Evolutionary conservation across 768 basidiomycete species (phyloP), one percentile per base, ranked within the genome.

Genomic region (Amanita rubescens): DNA sequence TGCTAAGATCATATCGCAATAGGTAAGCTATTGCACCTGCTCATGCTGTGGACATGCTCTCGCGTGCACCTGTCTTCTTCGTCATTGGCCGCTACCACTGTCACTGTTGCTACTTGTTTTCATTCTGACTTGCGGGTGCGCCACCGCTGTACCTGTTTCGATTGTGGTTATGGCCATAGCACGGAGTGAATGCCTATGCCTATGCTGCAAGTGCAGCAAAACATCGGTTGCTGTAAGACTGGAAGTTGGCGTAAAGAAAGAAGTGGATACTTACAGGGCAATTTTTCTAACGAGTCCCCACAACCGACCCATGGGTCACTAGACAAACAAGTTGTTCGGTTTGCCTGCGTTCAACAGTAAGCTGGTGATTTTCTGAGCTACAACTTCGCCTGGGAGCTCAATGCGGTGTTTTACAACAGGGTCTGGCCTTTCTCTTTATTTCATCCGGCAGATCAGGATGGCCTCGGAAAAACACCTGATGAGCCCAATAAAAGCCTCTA

Each of bases 371-470:
- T 65, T 90, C n/a, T 87, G 86, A 1, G 80, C 77, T 4, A 78
- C 78, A 17, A 79, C 76, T 74, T 91, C 89, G 5, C 87, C 86
- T 2, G 89, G 89, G 25, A 90, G 75, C 67, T 90, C 88, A 34
- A 90, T 81, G 24, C 87, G 81, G 57, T 85, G 82, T 63, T 81
- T 81, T 50, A 80, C 67, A 11, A 76, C 78, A 4, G 85, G 85
- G 69, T 90, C 88, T 0, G 87, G 87, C 86, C 69, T 91, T 92
- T 54, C 90, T 81, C 67, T 88, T 90, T 63, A 93, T 93, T 61
- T 86, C 85, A 62, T 91, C 88, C 10, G 92, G 74, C 39, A 92
- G 73, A 65, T 92, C 90, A 22, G 85, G 82, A 8, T 87, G 80
- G 0, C 81, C 90, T 39, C 87, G 85, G 19, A n/a, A n/a, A n/a